Evolutionary conservation across 2,329 filamentous ascomycete species (phyloP), one percentile per base, ranked within the genome.

Genomic region (Eurotiales sp.): DNA sequence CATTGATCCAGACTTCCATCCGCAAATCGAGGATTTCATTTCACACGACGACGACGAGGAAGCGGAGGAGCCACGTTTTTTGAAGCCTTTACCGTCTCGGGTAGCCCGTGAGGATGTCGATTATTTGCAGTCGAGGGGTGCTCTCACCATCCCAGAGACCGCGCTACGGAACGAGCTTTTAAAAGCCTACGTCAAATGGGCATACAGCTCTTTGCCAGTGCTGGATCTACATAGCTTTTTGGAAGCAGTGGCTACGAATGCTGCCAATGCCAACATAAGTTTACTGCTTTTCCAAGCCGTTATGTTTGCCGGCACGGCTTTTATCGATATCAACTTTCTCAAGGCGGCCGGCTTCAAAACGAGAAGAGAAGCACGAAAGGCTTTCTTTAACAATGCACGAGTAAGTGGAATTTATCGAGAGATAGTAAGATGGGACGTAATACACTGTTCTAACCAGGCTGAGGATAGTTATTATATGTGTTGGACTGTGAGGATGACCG

Each of bases 401-500:
- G 87, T 90, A 74, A 72, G 83, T 73, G 17, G 48, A 5, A 15
- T n/a, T n/a, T n/a, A n/a, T n/a, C n/a, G n/a, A n/a, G n/a, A n/a
- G n/a, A n/a, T n/a, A n/a, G n/a, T n/a, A n/a, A n/a, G n/a, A n/a
- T n/a, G n/a, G n/a, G n/a, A n/a, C n/a, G n/a, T n/a, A n/a, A n/a
- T n/a, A n/a, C n/a, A n/a, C n/a, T n/a, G 14, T 12, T 4, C 32
- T 34, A 15, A n/a, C 8, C 34, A 17, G 19, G 15, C n/a, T 41
- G 53, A 42, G 59, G 22, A 23, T 58, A 90, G 87, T 77, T 91
- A 6, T 78, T 96, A 4, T 95, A 95, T 72, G 90, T 95, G 60
- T 90, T 93, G 57, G 90, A 96, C 66, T 92, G 91, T 69, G 90
- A 96, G 69, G 83, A 84, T 47, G 90, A 95, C 66, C 87, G 90